Conservation (phyloP, 1,284 basidiomycete species). For the Leucoagaricus sp. region DNA sequence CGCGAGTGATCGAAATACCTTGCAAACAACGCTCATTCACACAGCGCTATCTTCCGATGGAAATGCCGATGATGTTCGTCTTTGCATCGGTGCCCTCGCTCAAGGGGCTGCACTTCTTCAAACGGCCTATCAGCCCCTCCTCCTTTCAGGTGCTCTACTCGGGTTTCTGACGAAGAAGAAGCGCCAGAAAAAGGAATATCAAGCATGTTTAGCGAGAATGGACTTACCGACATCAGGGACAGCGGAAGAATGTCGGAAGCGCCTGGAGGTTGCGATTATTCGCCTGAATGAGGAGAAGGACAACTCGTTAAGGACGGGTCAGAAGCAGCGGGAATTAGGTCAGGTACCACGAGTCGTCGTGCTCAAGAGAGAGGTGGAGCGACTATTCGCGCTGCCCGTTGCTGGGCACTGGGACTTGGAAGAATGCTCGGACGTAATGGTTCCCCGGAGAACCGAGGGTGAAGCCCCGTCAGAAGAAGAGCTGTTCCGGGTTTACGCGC, state of each 20-base stretch:
- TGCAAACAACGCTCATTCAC: slow-evolving; percentile 44
- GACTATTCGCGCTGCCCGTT: slow-evolving; percentile 46
- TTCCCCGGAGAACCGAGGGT: slow-evolving; percentile 19
- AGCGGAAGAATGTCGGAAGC: slow-evolving; percentile 35
- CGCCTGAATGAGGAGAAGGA: slow-evolving; percentile 30
- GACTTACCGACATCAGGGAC: slow-evolving; percentile 36
- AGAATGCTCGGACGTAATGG: slow-evolving; percentile 35
- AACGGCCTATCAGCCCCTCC: slow-evolving; percentile 46
- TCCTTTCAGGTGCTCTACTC: slow-evolving; percentile 46
- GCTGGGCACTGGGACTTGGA: slow-evolving; percentile 49
- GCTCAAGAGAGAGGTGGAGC: slow-evolving; percentile 44
- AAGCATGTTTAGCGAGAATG: slow-evolving; percentile 40
- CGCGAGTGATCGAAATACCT: slow-evolving; percentile 34
- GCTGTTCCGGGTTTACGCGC: slow-evolving; percentile 34
- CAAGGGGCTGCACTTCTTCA: slow-evolving; percentile 48
- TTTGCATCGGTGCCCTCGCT: slow-evolving; percentile 47
- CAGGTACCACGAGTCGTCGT: slow-evolving; percentile 44
- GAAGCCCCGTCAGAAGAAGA: slow-evolving; percentile 41
- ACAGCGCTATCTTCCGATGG: slow-evolving; percentile 38
- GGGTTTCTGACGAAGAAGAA: slow-evolving; percentile 39
- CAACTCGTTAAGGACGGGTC: slow-evolving; percentile 19
- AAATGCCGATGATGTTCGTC: slow-evolving; percentile 35
- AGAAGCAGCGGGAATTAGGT: slow-evolving; percentile 37
- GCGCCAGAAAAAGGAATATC: slow-evolving; percentile 36
- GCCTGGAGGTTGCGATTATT: slow-evolving; percentile 36